phyloP scores from a whole-genome alignment of 441 rosid genomes.

The Bocquillonia castaneifolia region DNA sequence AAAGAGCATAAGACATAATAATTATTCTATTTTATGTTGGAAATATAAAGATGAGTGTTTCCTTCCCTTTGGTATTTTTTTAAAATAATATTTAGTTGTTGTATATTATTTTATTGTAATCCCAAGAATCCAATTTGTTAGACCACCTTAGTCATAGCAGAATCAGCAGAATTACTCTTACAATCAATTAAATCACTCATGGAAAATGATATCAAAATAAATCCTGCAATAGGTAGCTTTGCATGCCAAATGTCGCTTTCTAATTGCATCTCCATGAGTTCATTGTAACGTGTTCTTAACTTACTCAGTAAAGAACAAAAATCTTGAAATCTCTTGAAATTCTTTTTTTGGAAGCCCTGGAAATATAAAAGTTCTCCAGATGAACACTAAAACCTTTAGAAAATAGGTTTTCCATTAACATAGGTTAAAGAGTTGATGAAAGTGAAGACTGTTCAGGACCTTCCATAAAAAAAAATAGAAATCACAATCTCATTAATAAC shows the following conservation, averaged over 20 bases:
- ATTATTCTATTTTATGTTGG: no score
- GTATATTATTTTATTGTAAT: no score
- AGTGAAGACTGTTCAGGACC: conserved; percentile 61
- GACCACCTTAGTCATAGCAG: conserved; percentile 57
- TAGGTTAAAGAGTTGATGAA: conserved; percentile 67
- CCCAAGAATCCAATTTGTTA: conserved; percentile 81
- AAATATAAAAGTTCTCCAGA: conserved; percentile 61
- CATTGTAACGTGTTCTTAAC: conserved; percentile 55
- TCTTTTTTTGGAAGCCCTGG: conserved; percentile 31
- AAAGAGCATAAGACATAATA: no score
- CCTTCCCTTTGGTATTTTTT: no score
- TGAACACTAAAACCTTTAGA: conserved; percentile 68
- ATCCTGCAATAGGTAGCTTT: conserved; percentile 50
- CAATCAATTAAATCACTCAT: conserved; percentile 67
- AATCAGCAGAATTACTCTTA: conserved; percentile 77
- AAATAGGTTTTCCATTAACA: conserved; percentile 69
- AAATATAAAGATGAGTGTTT: no score
- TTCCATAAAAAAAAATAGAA: conserved; percentile 56
- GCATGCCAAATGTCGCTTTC: conserved; percentile 55
- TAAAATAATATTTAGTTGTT: no score
- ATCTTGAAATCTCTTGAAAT: conserved; percentile 32
- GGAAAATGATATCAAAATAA: conserved; percentile 53
- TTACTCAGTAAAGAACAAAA: conserved; percentile 51
- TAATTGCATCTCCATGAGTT: conserved; percentile 60
- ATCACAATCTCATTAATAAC: conserved; percentile 55